phyloP scores from a whole-genome alignment of 2,329 filamentous ascomycete species.

The Chrysoporthe austroafricana region DNA sequence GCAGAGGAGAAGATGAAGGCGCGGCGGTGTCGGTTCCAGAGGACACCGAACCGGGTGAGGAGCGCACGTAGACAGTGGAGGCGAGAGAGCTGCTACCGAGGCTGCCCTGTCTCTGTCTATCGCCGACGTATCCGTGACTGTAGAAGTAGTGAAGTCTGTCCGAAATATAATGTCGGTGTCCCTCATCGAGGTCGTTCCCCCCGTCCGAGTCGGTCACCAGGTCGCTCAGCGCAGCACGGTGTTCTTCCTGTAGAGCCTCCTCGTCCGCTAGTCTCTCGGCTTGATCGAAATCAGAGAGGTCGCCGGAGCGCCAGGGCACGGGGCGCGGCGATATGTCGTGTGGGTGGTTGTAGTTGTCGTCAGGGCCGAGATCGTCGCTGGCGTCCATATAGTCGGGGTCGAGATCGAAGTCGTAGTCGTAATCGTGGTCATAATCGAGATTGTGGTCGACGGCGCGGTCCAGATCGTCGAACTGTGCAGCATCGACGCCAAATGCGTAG shows the following conservation, averaged over 20 bases:
- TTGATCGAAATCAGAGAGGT: not conserved
- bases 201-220: conserved; percentile 13
- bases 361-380: not conserved
- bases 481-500: not conserved
- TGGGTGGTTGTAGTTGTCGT: not conserved
- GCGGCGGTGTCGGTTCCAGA: not conserved
- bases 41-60: not conserved
- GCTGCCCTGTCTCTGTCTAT: not conserved
- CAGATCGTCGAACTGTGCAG: conserved; percentile 3
- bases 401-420: not conserved
- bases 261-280: not conserved
- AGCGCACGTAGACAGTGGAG: not conserved
- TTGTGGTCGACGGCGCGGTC: conserved; percentile 10
- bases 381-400: too few species aligned
- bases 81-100: not conserved
- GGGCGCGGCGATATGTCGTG: not conserved
- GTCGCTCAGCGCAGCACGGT: not conserved
- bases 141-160: not conserved
- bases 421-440: conserved; percentile 15
- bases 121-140: not conserved
- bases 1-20: not conserved
- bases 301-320: not conserved
- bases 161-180: not conserved
- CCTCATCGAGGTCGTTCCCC: conserved; percentile 2
- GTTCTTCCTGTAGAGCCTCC: not conserved